Evolutionary conservation across 2,329 filamentous ascomycete species (phyloP).

Genomic region (Grosmannia serpens): DNA sequence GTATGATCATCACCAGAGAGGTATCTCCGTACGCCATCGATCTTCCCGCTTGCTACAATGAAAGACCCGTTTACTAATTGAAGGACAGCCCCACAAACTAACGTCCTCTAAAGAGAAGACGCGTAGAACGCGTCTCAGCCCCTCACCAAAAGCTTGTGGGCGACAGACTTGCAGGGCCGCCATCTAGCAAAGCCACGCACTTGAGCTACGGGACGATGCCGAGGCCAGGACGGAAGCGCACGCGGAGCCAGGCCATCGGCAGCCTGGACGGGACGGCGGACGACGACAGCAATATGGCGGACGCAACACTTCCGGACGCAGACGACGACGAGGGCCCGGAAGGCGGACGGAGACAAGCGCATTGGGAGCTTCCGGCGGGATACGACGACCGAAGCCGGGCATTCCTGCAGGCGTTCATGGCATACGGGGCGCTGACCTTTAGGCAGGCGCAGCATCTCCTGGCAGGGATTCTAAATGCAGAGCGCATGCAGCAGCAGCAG

Average conservation of each 20-base stretch:
- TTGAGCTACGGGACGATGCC: constrained; percentile 1
- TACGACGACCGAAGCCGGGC: constrained; percentile 63
- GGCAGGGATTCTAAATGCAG: constrained; percentile 58
- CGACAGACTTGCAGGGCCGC: not conserved
- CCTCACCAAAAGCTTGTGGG: not conserved
- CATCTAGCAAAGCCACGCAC: not conserved
- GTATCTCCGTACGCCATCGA: too few relatives aligned
- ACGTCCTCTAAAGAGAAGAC: not conserved
- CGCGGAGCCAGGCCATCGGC: not conserved
- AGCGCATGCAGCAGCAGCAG: constrained; percentile 33
- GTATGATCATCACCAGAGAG: too few relatives aligned
- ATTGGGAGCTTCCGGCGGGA: constrained; percentile 16
- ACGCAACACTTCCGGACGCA: not conserved
- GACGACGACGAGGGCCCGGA: not conserved
- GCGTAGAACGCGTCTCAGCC: not conserved
- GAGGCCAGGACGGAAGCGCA: constrained; percentile 4
- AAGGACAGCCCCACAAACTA: not conserved
- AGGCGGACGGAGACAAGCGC: not conserved
- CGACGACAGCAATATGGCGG: not conserved
- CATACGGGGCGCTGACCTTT: constrained; percentile 65
- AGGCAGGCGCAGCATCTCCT: constrained; percentile 62
- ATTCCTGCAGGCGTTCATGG: constrained; percentile 81
- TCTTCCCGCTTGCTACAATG: too few relatives aligned
- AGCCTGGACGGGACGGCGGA: not conserved
- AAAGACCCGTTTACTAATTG: too few relatives aligned